These are phyloP conservation scores for Vitis rupestris DNA, from an alignment of 164 flowering plant genomes.

Conservation along the genomic window DNA sequence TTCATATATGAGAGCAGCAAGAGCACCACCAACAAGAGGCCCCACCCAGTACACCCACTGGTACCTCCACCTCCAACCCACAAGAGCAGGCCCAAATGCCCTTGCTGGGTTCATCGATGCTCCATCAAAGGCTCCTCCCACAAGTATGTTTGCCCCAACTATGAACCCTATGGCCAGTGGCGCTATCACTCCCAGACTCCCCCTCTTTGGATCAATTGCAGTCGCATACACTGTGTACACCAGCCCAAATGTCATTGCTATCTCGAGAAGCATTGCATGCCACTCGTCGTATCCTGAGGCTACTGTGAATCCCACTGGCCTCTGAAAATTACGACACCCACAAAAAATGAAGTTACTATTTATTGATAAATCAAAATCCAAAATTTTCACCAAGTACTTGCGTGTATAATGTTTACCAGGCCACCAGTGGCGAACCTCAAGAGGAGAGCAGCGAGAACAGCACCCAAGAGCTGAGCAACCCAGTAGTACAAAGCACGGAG, in stretches of 20 bases:
- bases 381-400: too few relatives aligned
- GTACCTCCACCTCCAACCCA: conserved; percentile 64
- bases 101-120: conserved; percentile 75
- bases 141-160: conserved; percentile 51
- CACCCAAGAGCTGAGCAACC: conserved; percentile 74
- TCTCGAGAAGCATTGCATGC: conserved; percentile 52
- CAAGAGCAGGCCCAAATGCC: conserved; percentile 68
- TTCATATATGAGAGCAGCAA: conserved; percentile 52
- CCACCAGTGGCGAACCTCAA: conserved; percentile 53
- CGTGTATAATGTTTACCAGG: conserved; percentile 37
- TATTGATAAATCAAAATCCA: too few relatives aligned
- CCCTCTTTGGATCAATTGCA: conserved; percentile 59
- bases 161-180: conserved; percentile 59
- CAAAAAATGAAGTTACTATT: too few relatives aligned
- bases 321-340: conserved; percentile 28
- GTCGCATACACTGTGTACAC: conserved; percentile 64
- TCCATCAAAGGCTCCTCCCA: conserved; percentile 68
- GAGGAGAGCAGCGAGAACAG: conserved; percentile 57
- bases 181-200: conserved; percentile 48
- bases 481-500: conserved; percentile 64
- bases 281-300: conserved; percentile 31
- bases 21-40: conserved; percentile 53
- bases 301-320: conserved; percentile 47
- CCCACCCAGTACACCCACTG: conserved; percentile 81
- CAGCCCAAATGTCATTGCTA: conserved; percentile 55